Evolutionary conservation across 2,329 filamentous ascomycete genomes (phyloP).

Genomic region (Pyricularia grisea): DNA sequence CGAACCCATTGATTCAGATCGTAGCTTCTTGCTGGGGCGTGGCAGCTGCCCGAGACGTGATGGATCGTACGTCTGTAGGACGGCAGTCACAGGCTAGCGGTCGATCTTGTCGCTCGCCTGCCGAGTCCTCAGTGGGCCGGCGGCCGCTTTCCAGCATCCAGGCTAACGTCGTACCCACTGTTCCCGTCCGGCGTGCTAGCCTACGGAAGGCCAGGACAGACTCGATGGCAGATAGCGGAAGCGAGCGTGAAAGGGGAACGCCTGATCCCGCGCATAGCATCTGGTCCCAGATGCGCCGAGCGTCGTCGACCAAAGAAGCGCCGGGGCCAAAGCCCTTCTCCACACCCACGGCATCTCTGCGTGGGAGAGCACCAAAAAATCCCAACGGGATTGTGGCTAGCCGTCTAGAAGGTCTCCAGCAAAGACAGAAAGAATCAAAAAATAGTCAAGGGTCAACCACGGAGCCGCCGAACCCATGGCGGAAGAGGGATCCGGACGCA

Average conservation of each 20-base stretch:
- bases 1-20: conserved; percentile 31
- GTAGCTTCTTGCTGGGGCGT: conserved; percentile 40
- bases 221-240: background rate
- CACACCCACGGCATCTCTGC: background rate
- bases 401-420: conserved; percentile 4
- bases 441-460: background rate
- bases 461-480: background rate
- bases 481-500: conserved; percentile 3
- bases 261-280: conserved; percentile 9
- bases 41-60: conserved; percentile 30
- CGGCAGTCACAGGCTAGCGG: background rate
- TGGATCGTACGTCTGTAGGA: conserved; percentile 19
- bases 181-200: conserved; percentile 6
- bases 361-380: background rate
- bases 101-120: background rate
- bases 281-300: conserved; percentile 11
- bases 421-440: background rate
- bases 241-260: background rate
- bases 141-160: background rate
- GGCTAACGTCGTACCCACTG: background rate
- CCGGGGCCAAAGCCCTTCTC: background rate
- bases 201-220: conserved; percentile 2
- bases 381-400: background rate
- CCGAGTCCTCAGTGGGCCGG: background rate
- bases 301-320: conserved; percentile 6